phyloP scores from a whole-genome alignment of 1,139 yeast species.

The Scheffersomyces cryptocercus region DNA sequence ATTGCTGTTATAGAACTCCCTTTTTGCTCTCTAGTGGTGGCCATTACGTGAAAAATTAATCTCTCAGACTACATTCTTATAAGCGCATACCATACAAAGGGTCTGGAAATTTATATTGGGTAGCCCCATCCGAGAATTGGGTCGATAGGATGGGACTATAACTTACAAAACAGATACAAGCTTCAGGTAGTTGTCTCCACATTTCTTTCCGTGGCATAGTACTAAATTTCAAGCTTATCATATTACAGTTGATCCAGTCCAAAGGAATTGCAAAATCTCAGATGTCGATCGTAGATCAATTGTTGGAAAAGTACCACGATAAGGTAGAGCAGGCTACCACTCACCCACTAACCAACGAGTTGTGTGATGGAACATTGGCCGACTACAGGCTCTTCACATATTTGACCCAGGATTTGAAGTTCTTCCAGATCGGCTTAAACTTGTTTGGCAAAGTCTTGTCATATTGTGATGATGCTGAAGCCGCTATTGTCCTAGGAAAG shows the following conservation, averaged over 20 bases:
- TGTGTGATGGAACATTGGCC: slow-evolving; percentile 47
- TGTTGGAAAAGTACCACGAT: slow-evolving; percentile 21
- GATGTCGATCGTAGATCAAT: slow-evolving; percentile 8
- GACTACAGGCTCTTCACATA: slow-evolving; percentile 45
- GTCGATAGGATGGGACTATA: no score
- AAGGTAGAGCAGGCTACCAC: slow-evolving; percentile 31
- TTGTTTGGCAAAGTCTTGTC: slow-evolving; percentile 48
- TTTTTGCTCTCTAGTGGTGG: neutral
- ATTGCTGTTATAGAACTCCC: no score
- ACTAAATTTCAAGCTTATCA: no score
- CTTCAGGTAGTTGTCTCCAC: no score
- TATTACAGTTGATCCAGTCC: no score
- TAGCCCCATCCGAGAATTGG: no score
- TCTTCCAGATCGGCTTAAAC: slow-evolving; percentile 44
- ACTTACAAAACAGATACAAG: no score
- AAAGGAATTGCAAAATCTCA: neutral
- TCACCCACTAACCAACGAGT: slow-evolving; percentile 47
- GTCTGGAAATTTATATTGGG: no score
- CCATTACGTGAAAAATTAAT: neutral
- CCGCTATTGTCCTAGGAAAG: slow-evolving; percentile 43
- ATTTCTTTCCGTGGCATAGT: no score
- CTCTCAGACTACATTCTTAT: neutral
- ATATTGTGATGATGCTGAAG: slow-evolving; percentile 36
- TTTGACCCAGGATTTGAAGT: slow-evolving; percentile 50
- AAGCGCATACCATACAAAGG: neutral